phyloP scores from a whole-genome alignment of 1,284 basidiomycete species.

The Omphalotus olearius region DNA sequence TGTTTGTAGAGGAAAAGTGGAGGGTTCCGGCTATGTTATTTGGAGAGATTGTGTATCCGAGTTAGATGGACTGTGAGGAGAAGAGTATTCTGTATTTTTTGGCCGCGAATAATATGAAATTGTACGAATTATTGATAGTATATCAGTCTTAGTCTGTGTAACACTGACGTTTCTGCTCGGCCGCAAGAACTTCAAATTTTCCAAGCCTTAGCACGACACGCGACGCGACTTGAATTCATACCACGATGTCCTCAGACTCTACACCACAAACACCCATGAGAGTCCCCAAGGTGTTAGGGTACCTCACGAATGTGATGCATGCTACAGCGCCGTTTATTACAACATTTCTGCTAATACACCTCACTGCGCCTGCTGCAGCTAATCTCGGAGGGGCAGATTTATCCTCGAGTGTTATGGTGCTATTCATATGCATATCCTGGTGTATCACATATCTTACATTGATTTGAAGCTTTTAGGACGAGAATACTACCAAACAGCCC shows the following conservation, averaged over 20 bases:
- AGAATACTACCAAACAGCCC: conserved; percentile 72
- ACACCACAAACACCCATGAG: neutral
- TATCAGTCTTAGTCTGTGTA: no score
- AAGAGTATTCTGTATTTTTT: no score
- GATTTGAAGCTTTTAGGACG: conserved; percentile 59
- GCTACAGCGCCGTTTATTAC: conserved; percentile 58
- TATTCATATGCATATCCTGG: neutral
- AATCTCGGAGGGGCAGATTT: conserved; percentile 62
- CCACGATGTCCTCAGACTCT: neutral
- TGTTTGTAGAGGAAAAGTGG: conserved; percentile 23
- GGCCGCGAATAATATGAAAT: no score
- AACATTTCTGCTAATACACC: conserved; percentile 61
- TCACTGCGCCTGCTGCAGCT: conserved; percentile 63
- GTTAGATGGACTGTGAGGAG: no score
- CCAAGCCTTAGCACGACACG: no score
- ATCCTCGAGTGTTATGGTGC: conserved; percentile 67
- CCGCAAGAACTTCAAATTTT: no score
- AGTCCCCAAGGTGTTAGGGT: conserved; percentile 12
- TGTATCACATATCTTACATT: neutral
- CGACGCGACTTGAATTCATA: neutral
- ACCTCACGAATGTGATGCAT: conserved; percentile 46
- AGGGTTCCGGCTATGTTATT: no score
- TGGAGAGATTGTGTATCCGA: no score
- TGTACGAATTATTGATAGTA: no score
- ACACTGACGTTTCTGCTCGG: no score